Percentiles rank a stretch among this genome's conserved stretches.
Evolutionary conservation across 441 rosid genomes (phyloP).

Genomic region (Francoa sonchifolia): DNA sequence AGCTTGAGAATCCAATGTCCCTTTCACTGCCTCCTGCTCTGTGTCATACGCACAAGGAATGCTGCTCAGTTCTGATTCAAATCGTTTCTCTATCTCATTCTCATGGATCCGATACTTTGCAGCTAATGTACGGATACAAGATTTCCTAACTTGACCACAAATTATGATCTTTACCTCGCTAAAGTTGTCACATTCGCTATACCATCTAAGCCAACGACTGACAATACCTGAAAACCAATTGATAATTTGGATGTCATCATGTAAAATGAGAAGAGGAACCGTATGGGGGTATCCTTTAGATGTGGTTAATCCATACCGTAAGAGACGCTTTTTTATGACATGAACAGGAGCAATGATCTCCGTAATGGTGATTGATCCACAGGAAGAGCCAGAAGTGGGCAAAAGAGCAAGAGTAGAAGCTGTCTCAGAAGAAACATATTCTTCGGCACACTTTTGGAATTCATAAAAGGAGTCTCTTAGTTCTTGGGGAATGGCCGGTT

Average conservation of each 20-base stretch:
- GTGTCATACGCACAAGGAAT: conserved; percentile 41
- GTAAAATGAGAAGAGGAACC: conserved; percentile 44
- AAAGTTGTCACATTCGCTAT: conserved; percentile 49
- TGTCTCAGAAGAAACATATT: conserved; percentile 70
- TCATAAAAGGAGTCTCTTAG: conserved; percentile 57
- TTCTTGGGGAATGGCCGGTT: conserved; percentile 67
- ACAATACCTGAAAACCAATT: conserved; percentile 75
- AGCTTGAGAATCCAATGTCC: conserved; percentile 22
- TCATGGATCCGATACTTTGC: conserved; percentile 67
- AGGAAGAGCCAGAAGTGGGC: conserved; percentile 26
- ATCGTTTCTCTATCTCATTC: conserved; percentile 49
- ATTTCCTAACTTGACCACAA: conserved; percentile 41
- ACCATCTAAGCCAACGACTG: conserved; percentile 66
- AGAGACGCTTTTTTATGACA: conserved; percentile 59
- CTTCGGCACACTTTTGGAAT: conserved; percentile 50
- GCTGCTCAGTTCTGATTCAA: conserved; percentile 48
- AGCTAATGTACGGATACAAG: conserved; percentile 85
- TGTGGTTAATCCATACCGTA: conserved; percentile 59
- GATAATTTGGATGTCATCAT: conserved; percentile 53
- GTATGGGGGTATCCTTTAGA: conserved; percentile 45
- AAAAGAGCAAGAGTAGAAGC: conserved; percentile 50
- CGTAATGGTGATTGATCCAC: conserved; percentile 25
- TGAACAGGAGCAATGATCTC: conserved; percentile 57
- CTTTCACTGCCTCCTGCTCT: conserved; percentile 36
- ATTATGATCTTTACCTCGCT: conserved; percentile 50